A percentile compares a stretch with the other conserved stretches of the same genome.
Conservation (phyloP, 2,329 filamentous ascomycete species). For the Ophiocordyceps robertsii region DNA sequence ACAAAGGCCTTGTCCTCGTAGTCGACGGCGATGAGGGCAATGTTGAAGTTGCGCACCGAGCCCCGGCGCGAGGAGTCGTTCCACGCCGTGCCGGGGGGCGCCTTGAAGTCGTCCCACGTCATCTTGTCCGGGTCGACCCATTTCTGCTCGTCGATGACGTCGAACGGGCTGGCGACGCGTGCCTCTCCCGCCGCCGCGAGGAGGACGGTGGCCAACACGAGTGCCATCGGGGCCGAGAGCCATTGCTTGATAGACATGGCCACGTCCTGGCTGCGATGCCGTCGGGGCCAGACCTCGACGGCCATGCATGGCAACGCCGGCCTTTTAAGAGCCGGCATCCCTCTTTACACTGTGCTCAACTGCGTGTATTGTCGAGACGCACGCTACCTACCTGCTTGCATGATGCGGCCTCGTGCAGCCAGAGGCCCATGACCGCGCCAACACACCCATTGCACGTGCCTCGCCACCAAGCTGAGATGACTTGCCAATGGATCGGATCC, state of each 20-base stretch:
- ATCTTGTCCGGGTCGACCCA: conserved; percentile 41
- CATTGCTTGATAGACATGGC: background rate
- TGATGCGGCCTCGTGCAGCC: too few relatives aligned
- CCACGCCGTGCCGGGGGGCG: conserved; percentile 34
- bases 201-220: background rate
- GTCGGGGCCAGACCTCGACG: background rate
- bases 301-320: background rate
- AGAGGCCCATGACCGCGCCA: too few relatives aligned
- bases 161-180: conserved; percentile 25
- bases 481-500: too few relatives aligned
- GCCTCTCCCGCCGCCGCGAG: conserved; percentile 2
- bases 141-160: conserved; percentile 34
- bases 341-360: too few relatives aligned
- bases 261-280: background rate
- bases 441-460: too few relatives aligned
- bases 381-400: too few relatives aligned
- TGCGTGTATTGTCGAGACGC: too few relatives aligned
- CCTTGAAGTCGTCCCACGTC: conserved; percentile 35
- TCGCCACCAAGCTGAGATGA: too few relatives aligned
- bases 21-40: conserved; percentile 38
- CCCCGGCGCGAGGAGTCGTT: conserved; percentile 28
- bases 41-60: conserved; percentile 38
- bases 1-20: conserved; percentile 35
- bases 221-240: background rate
- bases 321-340: too few relatives aligned